Evolutionary conservation across 768 basidiomycete genomes (phyloP), one percentile per base, ranked within the genome.

Genomic region (Trametes meyenii): DNA sequence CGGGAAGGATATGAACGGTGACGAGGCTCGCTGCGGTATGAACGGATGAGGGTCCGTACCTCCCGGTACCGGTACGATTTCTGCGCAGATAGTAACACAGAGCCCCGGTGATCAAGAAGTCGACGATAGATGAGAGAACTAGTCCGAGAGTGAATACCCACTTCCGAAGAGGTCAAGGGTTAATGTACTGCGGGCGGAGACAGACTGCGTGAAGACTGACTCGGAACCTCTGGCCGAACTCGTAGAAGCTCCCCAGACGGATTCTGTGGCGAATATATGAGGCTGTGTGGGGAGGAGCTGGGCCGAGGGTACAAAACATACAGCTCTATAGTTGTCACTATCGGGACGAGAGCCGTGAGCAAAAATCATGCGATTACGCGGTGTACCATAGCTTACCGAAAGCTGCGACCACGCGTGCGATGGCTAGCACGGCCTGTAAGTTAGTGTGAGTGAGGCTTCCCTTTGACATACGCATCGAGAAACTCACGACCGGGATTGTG

Each of bases 61-160:
- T 60, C 10, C 66, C 65, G 60, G 60, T 62, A 24, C 69, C 69
- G 45, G 66, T 67, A 14, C 69, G 69, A 38, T 60, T 65, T 35
- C 67, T 65, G 55, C 65, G 62, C n/a, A 71, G 66, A 58, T 62
- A 69, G 40, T 46, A 68, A 49, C 66, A 67, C 50, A 73, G 60
- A 16, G 46, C 60, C 26, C 43, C 35, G 19, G 70, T 67, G 51
- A 70, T 73, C 49, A 67, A 57, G 36, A 73, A 58, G 51, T 73
- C 72, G 40, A 70, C 60, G 21, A 60, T 62, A 2, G 68, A 58
- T 13, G 72, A 70, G 19, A 71, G 60, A 13, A 56, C 62, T 21
- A 73, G 65, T 17, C 70, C 70, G 14, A 70, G 50, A 14, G 69
- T 71, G 61, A 73, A 71, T 3, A 73, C 54, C 69, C 68, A 71